A percentile compares a stretch with the other conserved stretches of the same genome.
These are phyloP conservation scores for Phytophthora pluvialis DNA, from an alignment of 352 stramenopile genomes.

Conservation along the genomic window DNA sequence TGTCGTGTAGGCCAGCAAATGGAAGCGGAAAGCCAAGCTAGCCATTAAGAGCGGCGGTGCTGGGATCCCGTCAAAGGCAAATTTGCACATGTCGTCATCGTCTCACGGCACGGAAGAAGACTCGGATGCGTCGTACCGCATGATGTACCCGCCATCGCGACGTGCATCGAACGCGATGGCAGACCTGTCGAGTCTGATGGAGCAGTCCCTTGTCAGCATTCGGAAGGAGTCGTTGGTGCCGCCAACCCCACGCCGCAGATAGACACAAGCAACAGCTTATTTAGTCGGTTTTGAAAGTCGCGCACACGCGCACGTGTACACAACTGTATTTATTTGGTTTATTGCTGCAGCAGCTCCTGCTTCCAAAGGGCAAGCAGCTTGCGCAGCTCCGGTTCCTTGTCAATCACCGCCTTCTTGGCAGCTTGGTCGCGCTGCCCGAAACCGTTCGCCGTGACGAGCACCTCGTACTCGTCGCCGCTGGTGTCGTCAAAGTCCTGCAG, in stretches of 20 bases:
- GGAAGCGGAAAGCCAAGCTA: slow-evolving; percentile 78
- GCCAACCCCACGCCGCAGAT: slow-evolving; percentile 11
- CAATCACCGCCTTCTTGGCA: slow-evolving; percentile 64
- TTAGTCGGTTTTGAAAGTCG: slow-evolving; percentile 14
- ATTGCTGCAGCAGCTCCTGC: slow-evolving; percentile 81
- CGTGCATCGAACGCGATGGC: slow-evolving; percentile 74
- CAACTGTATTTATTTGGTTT: slow-evolving; percentile 42
- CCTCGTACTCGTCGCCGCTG: slow-evolving; percentile 81
- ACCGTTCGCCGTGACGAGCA: slow-evolving; percentile 59
- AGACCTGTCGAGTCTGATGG: slow-evolving; percentile 81
- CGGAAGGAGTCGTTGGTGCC: slow-evolving; percentile 50
- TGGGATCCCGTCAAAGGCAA: slow-evolving; percentile 13
- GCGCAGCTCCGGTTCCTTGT: slow-evolving; percentile 68
- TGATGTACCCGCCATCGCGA: slow-evolving; percentile 49
- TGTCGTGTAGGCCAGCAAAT: slow-evolving; percentile 43
- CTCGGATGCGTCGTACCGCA: slow-evolving; percentile 61
- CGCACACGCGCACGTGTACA: slow-evolving; percentile 21
- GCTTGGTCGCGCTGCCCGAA: slow-evolving; percentile 54
- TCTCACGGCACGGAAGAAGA: slow-evolving; percentile 68
- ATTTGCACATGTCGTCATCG: slow-evolving; percentile 56
- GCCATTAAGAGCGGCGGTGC: slow-evolving; percentile 39
- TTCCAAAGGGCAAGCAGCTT: slow-evolving; percentile 79
- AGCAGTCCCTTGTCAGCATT: slow-evolving; percentile 73
- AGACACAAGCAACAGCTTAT: slow-evolving; percentile 7
- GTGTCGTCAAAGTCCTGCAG: slow-evolving; percentile 89